These are phyloP conservation scores for Lantana camara DNA, from an alignment of 257 asterid species.

Conservation along the genomic window DNA sequence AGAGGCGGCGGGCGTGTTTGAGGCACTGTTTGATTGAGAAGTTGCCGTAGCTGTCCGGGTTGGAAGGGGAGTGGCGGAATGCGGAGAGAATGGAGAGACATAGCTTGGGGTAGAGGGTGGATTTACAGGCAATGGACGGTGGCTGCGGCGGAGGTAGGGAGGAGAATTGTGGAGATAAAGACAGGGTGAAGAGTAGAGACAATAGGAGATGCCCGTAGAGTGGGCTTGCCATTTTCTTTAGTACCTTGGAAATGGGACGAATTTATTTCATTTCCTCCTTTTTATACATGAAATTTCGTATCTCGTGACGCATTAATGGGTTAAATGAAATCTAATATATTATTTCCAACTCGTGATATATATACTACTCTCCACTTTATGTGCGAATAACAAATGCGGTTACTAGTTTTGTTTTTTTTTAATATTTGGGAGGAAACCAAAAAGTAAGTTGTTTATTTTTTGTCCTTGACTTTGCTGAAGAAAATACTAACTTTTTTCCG, in stretches of 20 bases:
- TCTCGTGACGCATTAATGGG: no score
- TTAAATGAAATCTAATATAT: no score
- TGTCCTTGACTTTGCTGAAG: no score
- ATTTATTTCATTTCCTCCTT: no score
- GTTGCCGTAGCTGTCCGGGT: conserved; percentile 25
- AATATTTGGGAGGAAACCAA: no score
- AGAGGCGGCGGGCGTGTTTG: conserved; percentile 29
- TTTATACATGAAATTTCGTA: no score
- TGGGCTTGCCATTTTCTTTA: conserved; percentile 22
- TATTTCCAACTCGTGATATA: no score
- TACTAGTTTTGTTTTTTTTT: no score
- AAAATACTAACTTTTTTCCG: no score
- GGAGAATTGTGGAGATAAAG: conserved; percentile 17
- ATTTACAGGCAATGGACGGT: conserved; percentile 39
- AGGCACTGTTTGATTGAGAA: conserved; percentile 41
- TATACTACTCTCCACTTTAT: no score
- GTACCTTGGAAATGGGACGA: neutral
- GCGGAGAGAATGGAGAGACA: conserved; percentile 43
- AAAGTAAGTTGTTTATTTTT: no score
- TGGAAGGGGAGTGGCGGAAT: conserved; percentile 30
- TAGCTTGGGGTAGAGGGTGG: conserved; percentile 41
- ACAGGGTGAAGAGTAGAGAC: conserved; percentile 13
- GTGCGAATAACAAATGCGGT: no score
- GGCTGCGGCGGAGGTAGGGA: conserved; percentile 5
- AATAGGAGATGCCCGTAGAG: neutral